Base-by-base conservation (phyloP, 1,139 yeast genomes). In the Zygoascus sp. region DNA sequence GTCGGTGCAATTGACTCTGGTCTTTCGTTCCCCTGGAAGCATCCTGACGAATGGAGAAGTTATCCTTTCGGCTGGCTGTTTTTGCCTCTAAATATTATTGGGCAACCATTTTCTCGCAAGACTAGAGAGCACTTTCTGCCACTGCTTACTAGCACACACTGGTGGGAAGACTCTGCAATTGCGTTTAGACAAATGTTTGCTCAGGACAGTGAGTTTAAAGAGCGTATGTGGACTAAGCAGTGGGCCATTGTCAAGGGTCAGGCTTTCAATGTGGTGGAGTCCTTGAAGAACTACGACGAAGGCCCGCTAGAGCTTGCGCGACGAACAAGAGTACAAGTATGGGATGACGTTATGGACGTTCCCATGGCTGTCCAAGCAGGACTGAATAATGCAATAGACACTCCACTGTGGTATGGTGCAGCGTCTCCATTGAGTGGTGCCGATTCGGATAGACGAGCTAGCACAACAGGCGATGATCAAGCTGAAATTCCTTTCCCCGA, bases 61-160 rank as follows among this genome's bases (percentile, higher is more conserved):
- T 83, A 81, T 55, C 92, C 92, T 0, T 83, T 77, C 64, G 92
- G 92, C 0, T 83, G 92, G 92, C 65, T 83, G 23, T 82, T 80
- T 55, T 63, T 83, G 35, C 92, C 92, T 0, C 62, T 77, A 16
- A 70, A 78, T 7, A 61, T 83, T 3, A 79, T 83, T 47, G 88
- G 87, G 0, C 82, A 77, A 52, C 90, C 89, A 1, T 83, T 83
- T 55, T 74, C 83, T 2, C 66, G 67, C 37, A 66, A 67, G 37
- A 79, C 88, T 0, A 66, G 85, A 46, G 65, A 68, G 7, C 87
- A 81, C 55, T 81, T 77, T 54, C 60, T 83, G 43, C 79, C 82
- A 0, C 57, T 82, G 7, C 61, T 83, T 36, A 78, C 87, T 0
- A 79, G 85, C 1, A 70, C 72, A 11, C 64, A 63, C 32, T 83